Conservation (phyloP, 805 yeast genomes). For the Sugiyamaella americana region DNA sequence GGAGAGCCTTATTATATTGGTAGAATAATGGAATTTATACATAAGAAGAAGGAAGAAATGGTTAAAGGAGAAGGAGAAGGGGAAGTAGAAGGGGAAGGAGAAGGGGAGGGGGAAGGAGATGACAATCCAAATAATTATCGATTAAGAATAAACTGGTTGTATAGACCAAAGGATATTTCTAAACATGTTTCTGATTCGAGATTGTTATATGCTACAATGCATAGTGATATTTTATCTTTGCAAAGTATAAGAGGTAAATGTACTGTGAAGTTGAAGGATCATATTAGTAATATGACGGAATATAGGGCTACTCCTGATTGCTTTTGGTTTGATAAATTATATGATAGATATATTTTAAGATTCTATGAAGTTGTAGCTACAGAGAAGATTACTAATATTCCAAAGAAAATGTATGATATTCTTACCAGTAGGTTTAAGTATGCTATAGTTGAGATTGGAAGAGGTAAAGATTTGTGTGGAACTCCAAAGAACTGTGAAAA, state of each 20-base stretch:
- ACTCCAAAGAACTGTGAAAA: constrained; percentile 64
- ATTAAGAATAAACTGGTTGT: constrained; percentile 84
- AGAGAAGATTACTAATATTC: constrained; percentile 47
- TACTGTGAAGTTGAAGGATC: constrained; percentile 60
- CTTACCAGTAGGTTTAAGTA: constrained; percentile 63
- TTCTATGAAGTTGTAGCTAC: constrained; percentile 77
- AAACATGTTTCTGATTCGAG: constrained; percentile 65
- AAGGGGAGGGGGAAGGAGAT: constrained; percentile 22
- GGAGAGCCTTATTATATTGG: constrained; percentile 93
- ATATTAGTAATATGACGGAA: constrained; percentile 51
- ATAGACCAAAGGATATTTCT: constrained; percentile 79
- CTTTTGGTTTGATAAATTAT: constrained; percentile 81
- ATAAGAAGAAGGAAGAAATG: constrained; percentile 22
- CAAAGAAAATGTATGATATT: constrained; percentile 53
- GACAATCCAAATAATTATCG: constrained; percentile 17
- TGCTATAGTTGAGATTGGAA: constrained; percentile 66
- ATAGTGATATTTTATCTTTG: constrained; percentile 76
- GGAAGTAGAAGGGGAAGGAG: constrained; percentile 3
- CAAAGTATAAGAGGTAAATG: constrained; percentile 70
- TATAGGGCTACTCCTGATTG: constrained; percentile 56
- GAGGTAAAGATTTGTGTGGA: constrained; percentile 54
- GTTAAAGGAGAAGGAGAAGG: constrained; percentile 14
- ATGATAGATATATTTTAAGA: constrained; percentile 77
- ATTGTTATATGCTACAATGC: constrained; percentile 75
- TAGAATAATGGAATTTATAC: constrained; percentile 65